phyloP scores from a whole-genome alignment of 352 stramenopile species.

The Globisporangium iwayamae region DNA sequence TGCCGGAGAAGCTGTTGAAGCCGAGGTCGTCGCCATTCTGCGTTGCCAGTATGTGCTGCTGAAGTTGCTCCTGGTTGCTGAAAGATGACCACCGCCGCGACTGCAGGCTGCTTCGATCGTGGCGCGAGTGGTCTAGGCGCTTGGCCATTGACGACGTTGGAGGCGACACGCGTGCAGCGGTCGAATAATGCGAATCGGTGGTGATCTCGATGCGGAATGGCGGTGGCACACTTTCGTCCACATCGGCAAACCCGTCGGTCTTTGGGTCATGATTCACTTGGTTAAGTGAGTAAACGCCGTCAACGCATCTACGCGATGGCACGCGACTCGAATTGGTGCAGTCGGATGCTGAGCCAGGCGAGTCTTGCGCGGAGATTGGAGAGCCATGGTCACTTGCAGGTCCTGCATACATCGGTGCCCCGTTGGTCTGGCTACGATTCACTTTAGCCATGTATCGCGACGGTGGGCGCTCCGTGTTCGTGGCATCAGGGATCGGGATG shows the following conservation, averaged over 20 bases:
- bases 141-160: neutral
- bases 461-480: constrained; percentile 41
- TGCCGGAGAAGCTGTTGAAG: constrained; percentile 1
- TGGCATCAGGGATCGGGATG: neutral
- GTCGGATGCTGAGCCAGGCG: constrained; percentile 1
- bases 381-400: neutral
- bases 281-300: constrained; percentile 42
- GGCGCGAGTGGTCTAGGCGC: neutral
- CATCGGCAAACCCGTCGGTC: constrained; percentile 72
- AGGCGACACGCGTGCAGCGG: neutral
- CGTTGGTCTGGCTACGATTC: constrained; percentile 19
- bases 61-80: constrained; percentile 36
- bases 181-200: constrained; percentile 30
- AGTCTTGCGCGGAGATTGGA: neutral
- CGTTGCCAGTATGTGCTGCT: neutral
- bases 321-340: constrained; percentile 6
- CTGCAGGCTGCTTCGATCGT: constrained; percentile 20
- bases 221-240: constrained; percentile 74
- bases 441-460: constrained; percentile 78
- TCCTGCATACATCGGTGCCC: too few relatives aligned
- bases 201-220: constrained; percentile 83
- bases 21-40: constrained; percentile 1
- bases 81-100: constrained; percentile 39
- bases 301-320: constrained; percentile 38
- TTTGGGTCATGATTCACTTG: constrained; percentile 70